Base-by-base conservation (phyloP, 2,329 filamentous ascomycete genomes). In the Cercospora berteroae region DNA sequence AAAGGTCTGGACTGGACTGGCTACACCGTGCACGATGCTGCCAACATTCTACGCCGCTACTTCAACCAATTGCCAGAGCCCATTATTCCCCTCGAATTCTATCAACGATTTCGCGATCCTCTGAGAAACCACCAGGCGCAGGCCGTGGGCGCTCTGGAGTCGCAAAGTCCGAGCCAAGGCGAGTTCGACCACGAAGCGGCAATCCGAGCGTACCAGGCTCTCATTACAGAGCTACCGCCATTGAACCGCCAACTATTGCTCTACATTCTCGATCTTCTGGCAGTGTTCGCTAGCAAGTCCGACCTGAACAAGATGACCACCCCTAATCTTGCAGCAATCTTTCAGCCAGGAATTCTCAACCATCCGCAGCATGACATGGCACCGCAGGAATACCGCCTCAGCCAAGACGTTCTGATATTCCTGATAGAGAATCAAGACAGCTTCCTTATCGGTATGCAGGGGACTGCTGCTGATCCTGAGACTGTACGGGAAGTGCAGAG, bases 351-450 rank as follows among this genome's bases (percentile, higher is more conserved):
- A 64, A 91, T 99, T 82, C 86, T 99, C 13, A 97, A 94, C 2
- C 95, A 99, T 78, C 95, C 95, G 0, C 84, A 87, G 67, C 95
- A 99, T 78, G 94, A 96, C 76, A 98, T 99, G 94, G 90, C 93
- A 0, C 95, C 95, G 0, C 88, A 91, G 66, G 94, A 98, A 77
- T 99, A 99, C 78, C 89, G 93, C 33, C 83, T 99, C 5, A 98
- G 96, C 77, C 95, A 99, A 83, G 94, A 95, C 75, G 94, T 99
- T 20, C 86, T 99, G 70, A 97, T 99, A 60, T 99, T 99, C 79
- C 82, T 99, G 73, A 99, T 99, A 72, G 94, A 98, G 77, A 97
- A 99, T 75, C 95, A 99, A 79, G 95, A 99, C 76, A 92, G 97
- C 79, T 99, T 99, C 83, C 83, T 99, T 71, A 96, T 99, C 71